A percentile compares a stretch with the other conserved stretches of the same genome.
Conservation (phyloP, 2,329 filamentous ascomycete genomes). For the Pseudogymnoascus sp. region DNA sequence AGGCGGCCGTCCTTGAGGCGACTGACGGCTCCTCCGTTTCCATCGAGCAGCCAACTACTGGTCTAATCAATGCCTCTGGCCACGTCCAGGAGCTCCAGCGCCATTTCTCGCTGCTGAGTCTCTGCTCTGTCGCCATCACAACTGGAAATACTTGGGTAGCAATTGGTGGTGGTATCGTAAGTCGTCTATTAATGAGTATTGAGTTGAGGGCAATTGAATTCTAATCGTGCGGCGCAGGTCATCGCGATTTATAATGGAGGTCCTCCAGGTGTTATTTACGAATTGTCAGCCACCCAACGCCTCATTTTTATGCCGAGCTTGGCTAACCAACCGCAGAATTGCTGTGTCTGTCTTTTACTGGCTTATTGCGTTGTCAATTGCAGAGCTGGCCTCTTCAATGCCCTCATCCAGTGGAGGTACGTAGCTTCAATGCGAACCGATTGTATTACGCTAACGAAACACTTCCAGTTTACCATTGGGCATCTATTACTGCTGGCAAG, state of each 20-base stretch:
- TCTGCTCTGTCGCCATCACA: constrained; percentile 17
- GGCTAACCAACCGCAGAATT: constrained; percentile 17
- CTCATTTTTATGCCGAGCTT: not conserved
- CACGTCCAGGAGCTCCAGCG: constrained; percentile 35
- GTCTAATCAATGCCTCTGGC: constrained; percentile 33
- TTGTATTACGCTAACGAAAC: constrained; percentile 5
- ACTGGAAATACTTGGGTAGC: constrained; percentile 40
- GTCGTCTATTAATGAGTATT: constrained; percentile 24
- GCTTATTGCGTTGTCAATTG: constrained; percentile 50
- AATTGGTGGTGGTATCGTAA: constrained; percentile 40
- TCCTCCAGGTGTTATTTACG: constrained; percentile 50
- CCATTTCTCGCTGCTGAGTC: constrained; percentile 35
- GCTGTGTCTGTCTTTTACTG: constrained; percentile 46
- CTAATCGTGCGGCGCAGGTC: not conserved
- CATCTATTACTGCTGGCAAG: constrained; percentile 47
- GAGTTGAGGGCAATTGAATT: not conserved
- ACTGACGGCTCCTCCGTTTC: not conserved
- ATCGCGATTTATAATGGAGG: constrained; percentile 51
- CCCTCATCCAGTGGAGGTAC: constrained; percentile 47
- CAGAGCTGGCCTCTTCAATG: constrained; percentile 53
- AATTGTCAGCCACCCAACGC: constrained; percentile 35
- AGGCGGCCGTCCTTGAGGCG: not conserved
- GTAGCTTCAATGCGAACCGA: not conserved
- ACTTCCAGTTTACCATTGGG: constrained; percentile 49
- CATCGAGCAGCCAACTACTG: not conserved